These are phyloP conservation scores for Podaxis sp. DNA, from an alignment of 768 basidiomycete species.

Conservation along the genomic window DNA sequence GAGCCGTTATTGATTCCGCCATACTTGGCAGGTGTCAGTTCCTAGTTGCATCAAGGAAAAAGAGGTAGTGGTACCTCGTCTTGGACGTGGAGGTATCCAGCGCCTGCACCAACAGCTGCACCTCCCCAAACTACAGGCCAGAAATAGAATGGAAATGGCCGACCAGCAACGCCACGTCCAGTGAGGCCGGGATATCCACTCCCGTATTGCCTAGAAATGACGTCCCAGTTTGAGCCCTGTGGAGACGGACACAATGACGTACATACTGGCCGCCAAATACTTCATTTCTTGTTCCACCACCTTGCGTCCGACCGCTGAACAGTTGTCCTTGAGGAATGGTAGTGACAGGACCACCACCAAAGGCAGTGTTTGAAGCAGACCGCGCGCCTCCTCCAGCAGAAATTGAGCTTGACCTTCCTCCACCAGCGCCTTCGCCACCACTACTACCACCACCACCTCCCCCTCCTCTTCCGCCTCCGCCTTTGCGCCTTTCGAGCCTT, in stretches of 20 bases:
- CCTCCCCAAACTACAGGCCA: slow-evolving; percentile 60
- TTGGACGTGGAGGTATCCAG: slow-evolving; percentile 25
- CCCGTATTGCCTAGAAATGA: slow-evolving; percentile 47
- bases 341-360: slow-evolving; percentile 29
- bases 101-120: slow-evolving; percentile 22
- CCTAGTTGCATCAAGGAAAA: not conserved
- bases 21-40: slow-evolving; percentile 22
- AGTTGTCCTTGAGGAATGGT: slow-evolving; percentile 44
- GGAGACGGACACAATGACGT: not conserved
- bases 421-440: slow-evolving; percentile 12
- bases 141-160: slow-evolving; percentile 62
- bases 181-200: slow-evolving; percentile 60
- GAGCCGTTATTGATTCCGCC: slow-evolving; percentile 38
- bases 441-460: slow-evolving; percentile 18
- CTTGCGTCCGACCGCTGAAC: slow-evolving; percentile 47
- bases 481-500: slow-evolving; percentile 27
- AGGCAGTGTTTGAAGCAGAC: slow-evolving; percentile 26
- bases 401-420: slow-evolving; percentile 21
- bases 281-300: slow-evolving; percentile 51
- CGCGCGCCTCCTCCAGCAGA: slow-evolving; percentile 18
- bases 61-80: slow-evolving; percentile 31
- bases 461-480: slow-evolving; percentile 26
- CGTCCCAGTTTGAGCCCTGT: slow-evolving; percentile 3
- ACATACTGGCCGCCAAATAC: slow-evolving; percentile 46
- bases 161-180: slow-evolving; percentile 45